Evolutionary conservation across 345 rosid genomes (phyloP), one percentile per base, ranked within the genome.

Genomic region (Salix viminalis): DNA sequence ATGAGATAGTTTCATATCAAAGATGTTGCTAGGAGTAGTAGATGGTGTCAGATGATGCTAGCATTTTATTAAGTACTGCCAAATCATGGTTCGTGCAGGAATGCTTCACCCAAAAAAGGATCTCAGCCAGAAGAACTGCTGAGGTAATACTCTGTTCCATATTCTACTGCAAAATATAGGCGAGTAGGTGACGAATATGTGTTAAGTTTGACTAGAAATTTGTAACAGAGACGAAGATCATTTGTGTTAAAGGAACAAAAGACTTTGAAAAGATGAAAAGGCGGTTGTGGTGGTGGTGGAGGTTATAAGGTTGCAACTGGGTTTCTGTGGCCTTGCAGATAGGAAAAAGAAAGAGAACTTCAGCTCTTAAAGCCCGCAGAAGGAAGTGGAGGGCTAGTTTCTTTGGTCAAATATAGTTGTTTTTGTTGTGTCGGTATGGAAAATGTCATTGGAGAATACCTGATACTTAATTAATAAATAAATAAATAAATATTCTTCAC

Each of bases 121-220:
- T 84, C 90, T 34, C 83, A 50, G 7, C 84, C 82, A 14, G 98
- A 92, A 80, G 97, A 94, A 82, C 69, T 92, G 62, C 85, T 90
- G 87, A 94, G 98, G 97, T 94, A 87, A 88, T 36, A 8, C 62
- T 39, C 18, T 73, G 34, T 42, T 48, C 39, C 41, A 26, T 41
- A 18, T 54, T 21, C 44, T 70, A 14, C 37, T 65, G n/a, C 42
- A 46, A 46, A 46, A 46, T 46, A 46, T 14, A 26, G 26, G 4
- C 15, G 16, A 46, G 58, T 46, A 54, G 36, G 11, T 48, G 69
- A 66, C 54, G 14, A 72, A 37, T 77, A 37, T 77, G 5, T 13
- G 26, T 11, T 5, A 24, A 23, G 10, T 32, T 56, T 73, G 44
- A 10, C 50, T 19, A 34, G 50, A 36, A 39, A n/a, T 26, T 6